Evolutionary conservation across 164 flowering plant species (phyloP), one percentile per base, ranked within the genome.

Genomic region (Nymphaea thermarum): DNA sequence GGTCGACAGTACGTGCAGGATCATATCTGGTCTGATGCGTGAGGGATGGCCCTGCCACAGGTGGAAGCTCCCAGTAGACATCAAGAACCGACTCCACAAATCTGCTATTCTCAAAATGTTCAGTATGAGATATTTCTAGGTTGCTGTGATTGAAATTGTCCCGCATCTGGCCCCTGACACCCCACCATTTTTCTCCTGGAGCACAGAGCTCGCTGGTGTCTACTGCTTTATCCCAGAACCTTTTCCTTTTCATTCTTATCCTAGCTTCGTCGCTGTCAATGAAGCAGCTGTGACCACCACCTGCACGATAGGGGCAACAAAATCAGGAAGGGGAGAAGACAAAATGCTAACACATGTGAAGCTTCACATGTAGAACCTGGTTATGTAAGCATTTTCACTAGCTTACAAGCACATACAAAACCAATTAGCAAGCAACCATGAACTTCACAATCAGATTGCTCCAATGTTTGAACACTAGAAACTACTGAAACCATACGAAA

Each of bases 211-310:
- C 96, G 4, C 86, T 80, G 57, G 78, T 72, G 69, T 84, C 96
- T 14, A 91, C 92, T 41, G 98, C 98, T 77, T 94, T 94, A 67
- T 88, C 99, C 98, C 98, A 94, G 80, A 94, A 88, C 63, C 78
- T 82, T 78, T 80, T 83, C 79, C 97, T 84, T 72, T 76, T 82
- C 43, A 73, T 63, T 76, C 99, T 85, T 41, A 88, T 73, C 73
- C 96, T 82, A 42, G 96, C 96, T 82, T 95, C 99, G 75, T 95
- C 99, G 70, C 99, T 79, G 66, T 92, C 94, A 67, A 70, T 78
- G 59, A 90, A 88, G 82, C 99, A 95, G 77, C 94, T 90, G 74
- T 95, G 99, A 3, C 99, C 99, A 60, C 99, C 99, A 71, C 98
- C 98, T 94, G 36, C 36, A 25, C 0, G 36, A 25, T 25, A 25